Conservation (phyloP, 257 asterid species). For the Jacaranda copaia region DNA sequence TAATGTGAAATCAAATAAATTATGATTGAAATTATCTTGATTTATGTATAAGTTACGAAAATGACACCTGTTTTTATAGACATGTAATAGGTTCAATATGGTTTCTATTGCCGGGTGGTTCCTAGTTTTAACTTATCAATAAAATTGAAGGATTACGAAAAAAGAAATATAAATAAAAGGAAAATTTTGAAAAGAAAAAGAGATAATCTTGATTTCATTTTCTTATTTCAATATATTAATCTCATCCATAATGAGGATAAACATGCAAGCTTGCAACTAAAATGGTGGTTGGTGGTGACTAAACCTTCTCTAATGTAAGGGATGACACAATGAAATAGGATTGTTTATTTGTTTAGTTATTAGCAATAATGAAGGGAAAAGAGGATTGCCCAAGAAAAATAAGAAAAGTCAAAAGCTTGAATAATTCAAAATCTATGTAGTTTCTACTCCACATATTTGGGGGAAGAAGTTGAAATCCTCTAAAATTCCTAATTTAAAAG, state of each 20-base stretch:
- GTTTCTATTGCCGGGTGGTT: too few relatives aligned
- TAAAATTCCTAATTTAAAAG: conserved; percentile 2
- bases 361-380: not conserved
- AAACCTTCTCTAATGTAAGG: not conserved
- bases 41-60: too few relatives aligned
- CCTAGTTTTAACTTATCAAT: too few relatives aligned
- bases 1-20: too few relatives aligned
- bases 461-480: conserved; percentile 11
- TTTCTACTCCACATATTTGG: conserved; percentile 31
- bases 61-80: not conserved
- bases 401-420: conserved; percentile 1
- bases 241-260: not conserved
- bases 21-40: not conserved
- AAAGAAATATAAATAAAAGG: not conserved
- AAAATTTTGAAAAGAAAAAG: not conserved
- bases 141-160: too few relatives aligned
- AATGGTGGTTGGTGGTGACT: not conserved
- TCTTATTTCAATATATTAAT: not conserved
- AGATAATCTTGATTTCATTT: too few relatives aligned
- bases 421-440: conserved; percentile 30
- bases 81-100: too few relatives aligned
- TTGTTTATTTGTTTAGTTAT: not conserved
- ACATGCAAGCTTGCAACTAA: not conserved
- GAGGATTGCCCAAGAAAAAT: not conserved
- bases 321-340: not conserved